Evolutionary conservation across 2,329 filamentous ascomycete genomes (phyloP).

Genomic region (Madurella fahalii): DNA sequence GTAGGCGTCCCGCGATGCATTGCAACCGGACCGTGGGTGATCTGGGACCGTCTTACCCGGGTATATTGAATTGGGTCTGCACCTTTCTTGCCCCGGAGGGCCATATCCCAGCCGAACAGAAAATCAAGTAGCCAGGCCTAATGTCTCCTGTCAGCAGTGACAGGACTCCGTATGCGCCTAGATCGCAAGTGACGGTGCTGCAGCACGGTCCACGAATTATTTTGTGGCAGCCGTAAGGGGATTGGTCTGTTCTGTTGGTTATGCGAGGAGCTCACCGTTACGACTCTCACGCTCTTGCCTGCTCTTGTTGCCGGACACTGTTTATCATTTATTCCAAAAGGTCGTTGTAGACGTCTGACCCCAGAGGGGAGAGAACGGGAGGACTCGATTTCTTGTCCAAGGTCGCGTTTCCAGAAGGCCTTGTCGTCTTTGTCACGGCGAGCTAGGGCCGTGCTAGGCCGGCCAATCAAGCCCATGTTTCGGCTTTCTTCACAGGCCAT

Average conservation of each 20-base stretch:
- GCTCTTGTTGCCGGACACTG: too few species aligned
- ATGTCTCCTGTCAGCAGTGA: too few species aligned
- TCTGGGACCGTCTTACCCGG: slow-evolving; percentile 13
- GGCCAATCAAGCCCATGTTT: slow-evolving; percentile 16
- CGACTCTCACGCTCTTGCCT: too few species aligned
- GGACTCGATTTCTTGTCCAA: background rate
- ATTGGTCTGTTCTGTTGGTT: too few species aligned
- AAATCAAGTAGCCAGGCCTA: background rate
- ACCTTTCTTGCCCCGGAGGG: background rate
- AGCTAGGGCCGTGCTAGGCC: background rate
- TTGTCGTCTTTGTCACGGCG: background rate
- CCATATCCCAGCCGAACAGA: background rate
- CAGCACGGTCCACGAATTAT: background rate
- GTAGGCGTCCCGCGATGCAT: background rate
- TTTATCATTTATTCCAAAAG: too few species aligned
- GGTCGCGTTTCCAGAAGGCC: slow-evolving; percentile 4
- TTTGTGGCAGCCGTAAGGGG: background rate
- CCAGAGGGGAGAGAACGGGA: too few species aligned
- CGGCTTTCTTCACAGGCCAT: slow-evolving; percentile 10
- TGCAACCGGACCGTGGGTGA: slow-evolving; percentile 8
- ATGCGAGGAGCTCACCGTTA: too few species aligned
- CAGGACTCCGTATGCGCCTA: too few species aligned
- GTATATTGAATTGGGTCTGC: slow-evolving; percentile 7
- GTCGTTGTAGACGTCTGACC: too few species aligned
- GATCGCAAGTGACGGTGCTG: too few species aligned